phyloP scores from a whole-genome alignment of 164 flowering plant genomes.

The Vitis labrusca region DNA sequence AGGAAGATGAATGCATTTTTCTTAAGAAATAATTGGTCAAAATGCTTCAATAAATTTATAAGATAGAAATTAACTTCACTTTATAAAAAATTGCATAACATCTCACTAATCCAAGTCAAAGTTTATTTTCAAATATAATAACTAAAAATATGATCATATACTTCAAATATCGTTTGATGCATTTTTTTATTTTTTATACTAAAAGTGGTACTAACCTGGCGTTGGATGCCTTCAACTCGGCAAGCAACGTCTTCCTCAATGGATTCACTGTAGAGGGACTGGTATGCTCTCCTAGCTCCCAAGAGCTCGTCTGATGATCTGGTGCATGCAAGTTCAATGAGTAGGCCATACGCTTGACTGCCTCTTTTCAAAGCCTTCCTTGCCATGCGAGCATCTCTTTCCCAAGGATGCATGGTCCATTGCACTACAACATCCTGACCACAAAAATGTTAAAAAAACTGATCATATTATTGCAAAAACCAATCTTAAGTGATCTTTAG shows the following conservation, averaged over 20 bases:
- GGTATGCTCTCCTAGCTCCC: slow-evolving; percentile 83
- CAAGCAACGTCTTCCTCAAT: slow-evolving; percentile 67
- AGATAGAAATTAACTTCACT: too few relatives aligned
- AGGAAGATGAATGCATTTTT: too few relatives aligned
- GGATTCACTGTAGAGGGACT: slow-evolving; percentile 70
- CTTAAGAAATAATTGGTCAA: too few relatives aligned
- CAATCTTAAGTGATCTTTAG: too few relatives aligned
- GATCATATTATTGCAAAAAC: too few relatives aligned
- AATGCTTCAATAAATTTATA: too few relatives aligned
- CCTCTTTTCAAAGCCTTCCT: slow-evolving; percentile 50
- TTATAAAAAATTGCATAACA: too few relatives aligned
- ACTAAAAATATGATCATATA: too few relatives aligned
- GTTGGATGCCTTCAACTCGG: slow-evolving; percentile 29
- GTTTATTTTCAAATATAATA: too few relatives aligned
- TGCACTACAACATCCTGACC: slow-evolving; percentile 67
- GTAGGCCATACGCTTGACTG: slow-evolving; percentile 28
- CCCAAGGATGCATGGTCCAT: slow-evolving; percentile 88
- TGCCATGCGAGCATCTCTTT: slow-evolving; percentile 79
- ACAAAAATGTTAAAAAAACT: not conserved
- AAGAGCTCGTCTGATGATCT: slow-evolving; percentile 74
- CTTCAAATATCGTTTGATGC: too few relatives aligned
- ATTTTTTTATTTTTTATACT: too few relatives aligned
- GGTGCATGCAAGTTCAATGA: slow-evolving; percentile 76
- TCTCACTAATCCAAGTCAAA: too few relatives aligned
- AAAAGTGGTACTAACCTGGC: slow-evolving; percentile 39